Percentiles rank a stretch among this genome's conserved stretches.
These are phyloP conservation scores for Cetraspora pellucida DNA, from an alignment of 192 early-diverging fungal genomes.

Conservation along the genomic window DNA sequence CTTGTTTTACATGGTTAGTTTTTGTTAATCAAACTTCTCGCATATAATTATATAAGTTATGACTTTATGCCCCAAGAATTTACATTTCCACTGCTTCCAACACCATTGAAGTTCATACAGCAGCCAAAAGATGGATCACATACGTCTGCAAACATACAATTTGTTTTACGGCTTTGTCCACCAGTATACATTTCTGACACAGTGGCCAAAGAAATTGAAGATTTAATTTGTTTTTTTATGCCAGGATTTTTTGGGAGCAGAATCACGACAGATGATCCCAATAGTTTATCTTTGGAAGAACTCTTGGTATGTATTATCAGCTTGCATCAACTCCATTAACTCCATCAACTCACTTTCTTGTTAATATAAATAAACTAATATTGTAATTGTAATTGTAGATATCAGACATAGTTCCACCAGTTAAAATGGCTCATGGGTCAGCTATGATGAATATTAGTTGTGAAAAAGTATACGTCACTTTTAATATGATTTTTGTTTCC, in stretches of 20 bases:
- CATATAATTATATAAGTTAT: neutral
- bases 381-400: neutral
- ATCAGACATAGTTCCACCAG: neutral
- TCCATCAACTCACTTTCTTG: neutral
- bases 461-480: constrained; percentile 15
- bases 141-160: neutral
- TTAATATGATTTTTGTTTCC: no score
- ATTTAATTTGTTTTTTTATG: neutral
- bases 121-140: neutral
- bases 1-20: neutral
- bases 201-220: constrained; percentile 3
- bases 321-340: neutral
- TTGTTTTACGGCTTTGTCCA: constrained; percentile 25
- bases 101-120: constrained; percentile 18
- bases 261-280: neutral
- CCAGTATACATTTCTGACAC: constrained; percentile 28
- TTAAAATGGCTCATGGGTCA: neutral
- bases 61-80: constrained; percentile 7
- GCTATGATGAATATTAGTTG: neutral
- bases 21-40: neutral
- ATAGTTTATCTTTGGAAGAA: constrained; percentile 21
- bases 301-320: constrained; percentile 1
- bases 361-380: no score
- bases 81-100: neutral
- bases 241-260: constrained; percentile 14